phyloP scores from a whole-genome alignment of 306 rosid species.

The Carpinus fangiana region DNA sequence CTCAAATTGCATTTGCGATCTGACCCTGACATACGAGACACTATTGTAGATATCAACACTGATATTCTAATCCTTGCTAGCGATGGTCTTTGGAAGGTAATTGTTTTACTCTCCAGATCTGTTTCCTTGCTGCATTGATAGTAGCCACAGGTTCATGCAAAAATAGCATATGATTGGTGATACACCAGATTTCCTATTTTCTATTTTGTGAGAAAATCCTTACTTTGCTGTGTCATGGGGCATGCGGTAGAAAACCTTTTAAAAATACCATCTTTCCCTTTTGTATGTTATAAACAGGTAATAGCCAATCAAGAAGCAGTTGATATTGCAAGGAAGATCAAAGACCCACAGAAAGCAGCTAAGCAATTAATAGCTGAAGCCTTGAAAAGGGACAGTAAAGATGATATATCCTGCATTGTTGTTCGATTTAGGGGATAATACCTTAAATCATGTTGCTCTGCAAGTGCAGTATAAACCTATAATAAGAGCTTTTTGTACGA shows the following conservation, averaged over 20 bases:
- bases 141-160: not conserved
- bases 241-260: conserved; percentile 13
- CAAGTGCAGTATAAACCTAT: conserved; percentile 38
- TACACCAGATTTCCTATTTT: not conserved
- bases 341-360: conserved; percentile 76
- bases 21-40: conserved; percentile 62
- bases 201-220: no score
- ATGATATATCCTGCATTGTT: conserved; percentile 86
- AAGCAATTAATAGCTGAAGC: conserved; percentile 78
- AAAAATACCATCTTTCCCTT: not conserved
- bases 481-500: conserved; percentile 38
- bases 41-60: conserved; percentile 38
- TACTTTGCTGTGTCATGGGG: not conserved
- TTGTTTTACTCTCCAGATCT: conserved; percentile 8
- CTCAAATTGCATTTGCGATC: conserved; percentile 88
- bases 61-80: conserved; percentile 83
- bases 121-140: not conserved
- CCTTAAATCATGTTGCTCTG: conserved; percentile 26
- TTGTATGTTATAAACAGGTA: conserved; percentile 53
- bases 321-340: conserved; percentile 69
- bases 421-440: conserved; percentile 63
- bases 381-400: conserved; percentile 80
- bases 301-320: conserved; percentile 89
- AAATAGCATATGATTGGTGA: not conserved
- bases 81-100: conserved; percentile 97